Percentiles rank a stretch among this genome's conserved stretches.
phyloP scores from a whole-genome alignment of 2,329 filamentous ascomycete genomes.

The Dothideomycetidae sp. region DNA sequence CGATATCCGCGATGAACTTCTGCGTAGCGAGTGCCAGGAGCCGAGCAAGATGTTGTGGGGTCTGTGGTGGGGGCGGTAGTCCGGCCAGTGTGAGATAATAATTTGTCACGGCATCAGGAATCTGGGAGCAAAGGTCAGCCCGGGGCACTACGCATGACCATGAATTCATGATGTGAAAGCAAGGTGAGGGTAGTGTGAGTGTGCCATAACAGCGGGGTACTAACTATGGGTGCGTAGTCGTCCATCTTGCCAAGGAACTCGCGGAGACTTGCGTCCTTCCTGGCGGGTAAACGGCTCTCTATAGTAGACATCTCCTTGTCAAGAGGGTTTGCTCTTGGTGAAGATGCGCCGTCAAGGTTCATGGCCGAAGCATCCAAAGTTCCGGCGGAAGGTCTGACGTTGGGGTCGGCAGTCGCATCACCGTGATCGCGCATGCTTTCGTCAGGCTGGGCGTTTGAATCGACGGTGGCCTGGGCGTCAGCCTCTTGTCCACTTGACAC shows the following conservation, averaged over 20 bases:
- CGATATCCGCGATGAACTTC: conserved; percentile 96
- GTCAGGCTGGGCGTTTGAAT: conserved; percentile 6
- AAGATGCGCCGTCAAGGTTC: conserved; percentile 27
- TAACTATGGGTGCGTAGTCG: conserved; percentile 90
- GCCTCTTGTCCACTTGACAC: conserved; percentile 7
- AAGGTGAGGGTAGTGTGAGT: conserved; percentile 1
- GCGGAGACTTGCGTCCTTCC: conserved; percentile 82
- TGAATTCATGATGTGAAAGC: no score
- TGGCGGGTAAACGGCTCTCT: conserved; percentile 55
- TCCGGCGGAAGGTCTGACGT: conserved; percentile 20
- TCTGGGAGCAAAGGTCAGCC: conserved; percentile 40
- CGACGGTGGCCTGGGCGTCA: conserved; percentile 3
- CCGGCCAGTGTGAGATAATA: conserved; percentile 97
- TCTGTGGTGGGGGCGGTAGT: conserved; percentile 81
- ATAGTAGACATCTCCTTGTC: conserved; percentile 22
- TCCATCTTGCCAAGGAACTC: conserved; percentile 96
- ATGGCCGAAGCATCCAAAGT: conserved; percentile 12
- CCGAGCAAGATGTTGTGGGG: conserved; percentile 76
- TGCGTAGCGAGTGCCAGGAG: conserved; percentile 95
- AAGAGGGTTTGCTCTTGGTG: conserved; percentile 21
- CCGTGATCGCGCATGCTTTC: conserved; percentile 23
- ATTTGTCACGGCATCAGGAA: conserved; percentile 91
- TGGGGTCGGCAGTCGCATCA: conserved; percentile 28
- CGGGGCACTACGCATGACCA: background rate
- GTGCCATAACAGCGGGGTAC: conserved; percentile 23